Evolutionary conservation across 2,329 filamentous ascomycete species (phyloP).

Genomic region (Neonectria punicea): DNA sequence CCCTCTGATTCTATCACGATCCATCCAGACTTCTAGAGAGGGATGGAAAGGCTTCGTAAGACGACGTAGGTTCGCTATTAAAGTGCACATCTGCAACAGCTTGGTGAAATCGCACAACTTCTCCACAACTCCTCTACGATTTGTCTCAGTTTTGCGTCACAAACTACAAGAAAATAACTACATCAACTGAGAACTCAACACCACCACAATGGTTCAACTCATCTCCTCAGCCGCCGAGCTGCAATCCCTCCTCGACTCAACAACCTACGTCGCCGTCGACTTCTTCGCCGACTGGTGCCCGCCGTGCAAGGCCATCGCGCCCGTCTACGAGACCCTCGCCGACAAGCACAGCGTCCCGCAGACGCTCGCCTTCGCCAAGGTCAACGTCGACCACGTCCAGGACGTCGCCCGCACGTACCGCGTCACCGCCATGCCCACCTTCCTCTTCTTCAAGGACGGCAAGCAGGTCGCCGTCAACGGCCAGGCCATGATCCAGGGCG

Average conservation of each 20-base stretch:
- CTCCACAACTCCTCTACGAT: not conserved
- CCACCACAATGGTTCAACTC: conserved; percentile 42
- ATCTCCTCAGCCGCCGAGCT: conserved; percentile 48
- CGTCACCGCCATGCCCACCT: conserved; percentile 94
- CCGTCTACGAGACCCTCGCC: conserved; percentile 52
- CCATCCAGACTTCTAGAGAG: conserved; percentile 24
- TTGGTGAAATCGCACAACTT: not conserved
- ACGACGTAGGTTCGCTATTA: conserved; percentile 11
- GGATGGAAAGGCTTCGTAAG: conserved; percentile 25
- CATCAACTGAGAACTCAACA: not conserved
- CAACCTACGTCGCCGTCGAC: conserved; percentile 57
- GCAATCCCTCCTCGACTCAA: conserved; percentile 50
- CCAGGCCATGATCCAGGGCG: conserved; percentile 49
- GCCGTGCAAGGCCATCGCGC: conserved; percentile 60
- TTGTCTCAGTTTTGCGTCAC: not conserved
- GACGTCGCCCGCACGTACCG: conserved; percentile 79
- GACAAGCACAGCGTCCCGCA: conserved; percentile 50
- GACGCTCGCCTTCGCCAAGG: conserved; percentile 81
- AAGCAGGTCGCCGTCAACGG: conserved; percentile 45
- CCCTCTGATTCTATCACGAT: conserved; percentile 34
- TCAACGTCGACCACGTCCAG: conserved; percentile 87
- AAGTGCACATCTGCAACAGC: not conserved
- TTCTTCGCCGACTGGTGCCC: conserved; percentile 64
- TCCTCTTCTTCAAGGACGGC: conserved; percentile 81
- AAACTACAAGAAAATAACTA: too few species aligned